Percentiles rank a stretch among this genome's conserved stretches.
Conservation (phyloP, 2,329 filamentous ascomycete species). For the Nemania sp. region DNA sequence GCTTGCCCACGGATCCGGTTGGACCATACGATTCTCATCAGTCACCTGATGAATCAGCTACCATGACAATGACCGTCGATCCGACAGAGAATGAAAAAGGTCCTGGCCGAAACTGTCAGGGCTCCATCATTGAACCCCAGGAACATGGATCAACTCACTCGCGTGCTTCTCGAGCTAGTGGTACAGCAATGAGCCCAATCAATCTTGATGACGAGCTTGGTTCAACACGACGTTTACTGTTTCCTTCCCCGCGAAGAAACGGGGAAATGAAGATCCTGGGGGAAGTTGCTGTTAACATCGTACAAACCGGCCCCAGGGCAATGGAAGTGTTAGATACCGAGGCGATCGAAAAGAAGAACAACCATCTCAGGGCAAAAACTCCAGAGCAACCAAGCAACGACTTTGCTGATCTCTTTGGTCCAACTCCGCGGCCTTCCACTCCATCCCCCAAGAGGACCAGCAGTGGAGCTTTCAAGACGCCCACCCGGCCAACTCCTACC, state of each 20-base stretch:
- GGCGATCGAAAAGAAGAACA: constrained; percentile 51
- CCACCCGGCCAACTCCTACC: constrained; percentile 63
- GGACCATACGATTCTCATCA: constrained; percentile 50
- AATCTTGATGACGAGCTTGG: constrained; percentile 58
- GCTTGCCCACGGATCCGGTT: constrained; percentile 57
- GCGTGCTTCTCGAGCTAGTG: constrained; percentile 57
- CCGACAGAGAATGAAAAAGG: constrained; percentile 41
- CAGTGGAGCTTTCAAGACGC: constrained; percentile 61
- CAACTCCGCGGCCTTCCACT: constrained; percentile 56
- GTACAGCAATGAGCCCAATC: constrained; percentile 62
- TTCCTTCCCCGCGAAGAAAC: constrained; percentile 74
- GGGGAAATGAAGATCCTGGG: constrained; percentile 65
- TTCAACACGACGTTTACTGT: constrained; percentile 70
- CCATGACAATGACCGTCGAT: constrained; percentile 21
- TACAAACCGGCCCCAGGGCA: constrained; percentile 49
- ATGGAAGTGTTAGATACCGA: constrained; percentile 43
- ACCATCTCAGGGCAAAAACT: constrained; percentile 40
- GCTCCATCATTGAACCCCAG: constrained; percentile 25
- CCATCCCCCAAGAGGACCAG: constrained; percentile 56
- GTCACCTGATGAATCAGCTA: constrained; percentile 35
- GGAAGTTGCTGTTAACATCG: constrained; percentile 59
- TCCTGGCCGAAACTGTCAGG: constrained; percentile 27
- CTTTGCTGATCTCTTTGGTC: constrained; percentile 67
- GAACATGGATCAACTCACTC: constrained; percentile 55
- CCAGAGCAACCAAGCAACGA: constrained; percentile 43